phyloP scores from a whole-genome alignment of 306 rosid species.

The Sechiopsis laciniata region DNA sequence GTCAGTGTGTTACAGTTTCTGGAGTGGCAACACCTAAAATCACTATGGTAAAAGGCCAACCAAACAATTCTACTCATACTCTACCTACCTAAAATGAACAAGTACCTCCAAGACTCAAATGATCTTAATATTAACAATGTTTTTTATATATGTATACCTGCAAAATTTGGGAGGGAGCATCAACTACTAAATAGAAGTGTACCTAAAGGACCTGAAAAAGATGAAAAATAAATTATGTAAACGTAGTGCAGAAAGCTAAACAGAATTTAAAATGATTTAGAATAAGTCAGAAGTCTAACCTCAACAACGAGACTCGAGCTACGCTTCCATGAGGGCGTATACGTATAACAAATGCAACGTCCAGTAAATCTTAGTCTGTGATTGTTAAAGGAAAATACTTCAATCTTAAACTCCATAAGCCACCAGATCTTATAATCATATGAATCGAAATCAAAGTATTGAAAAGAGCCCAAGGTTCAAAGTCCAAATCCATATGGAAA shows the following conservation, averaged over 20 bases:
- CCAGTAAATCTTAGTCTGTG: slow-evolving; percentile 1
- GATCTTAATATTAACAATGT: slow-evolving; percentile 19
- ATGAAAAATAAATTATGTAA: background rate
- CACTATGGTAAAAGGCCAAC: background rate
- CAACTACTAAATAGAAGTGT: background rate
- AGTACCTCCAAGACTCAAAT: background rate
- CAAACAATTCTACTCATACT: background rate
- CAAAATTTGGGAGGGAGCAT: background rate
- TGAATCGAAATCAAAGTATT: background rate
- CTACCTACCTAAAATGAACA: background rate
- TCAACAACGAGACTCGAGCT: background rate
- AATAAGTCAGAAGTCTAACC: background rate
- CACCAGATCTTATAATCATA: background rate
- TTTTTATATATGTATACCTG: background rate
- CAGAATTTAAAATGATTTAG: background rate
- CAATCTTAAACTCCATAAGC: slow-evolving; percentile 1
- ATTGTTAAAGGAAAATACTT: slow-evolving; percentile 5
- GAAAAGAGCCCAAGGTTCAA: background rate
- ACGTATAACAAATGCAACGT: background rate
- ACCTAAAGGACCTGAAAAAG: background rate
- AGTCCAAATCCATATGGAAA: background rate
- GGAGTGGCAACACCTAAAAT: background rate
- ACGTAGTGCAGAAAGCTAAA: background rate
- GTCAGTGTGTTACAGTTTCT: slow-evolving; percentile 2
- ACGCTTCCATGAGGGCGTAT: background rate